phyloP scores from a whole-genome alignment of 352 stramenopile species.

The Sclerospora graminicola region DNA sequence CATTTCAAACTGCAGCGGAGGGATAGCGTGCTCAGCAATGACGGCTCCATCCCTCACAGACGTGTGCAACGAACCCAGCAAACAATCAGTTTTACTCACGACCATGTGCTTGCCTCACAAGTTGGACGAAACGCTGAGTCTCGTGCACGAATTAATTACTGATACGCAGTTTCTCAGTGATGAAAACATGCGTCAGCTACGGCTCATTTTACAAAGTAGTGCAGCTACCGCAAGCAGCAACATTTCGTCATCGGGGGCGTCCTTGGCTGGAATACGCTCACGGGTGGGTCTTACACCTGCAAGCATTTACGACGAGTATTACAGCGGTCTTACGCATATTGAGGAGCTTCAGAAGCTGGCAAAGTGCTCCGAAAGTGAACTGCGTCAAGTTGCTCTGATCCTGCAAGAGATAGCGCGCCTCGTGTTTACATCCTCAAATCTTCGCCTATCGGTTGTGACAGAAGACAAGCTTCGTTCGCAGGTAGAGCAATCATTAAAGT shows the following conservation, averaged over 20 bases:
- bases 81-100: slow-evolving; percentile 48
- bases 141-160: slow-evolving; percentile 49
- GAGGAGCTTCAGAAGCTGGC: slow-evolving; percentile 67
- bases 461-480: slow-evolving; percentile 51
- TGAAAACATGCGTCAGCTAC: slow-evolving; percentile 63
- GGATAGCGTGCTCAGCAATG: slow-evolving; percentile 51
- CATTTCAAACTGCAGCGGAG: slow-evolving; percentile 69
- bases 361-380: slow-evolving; percentile 55
- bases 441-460: slow-evolving; percentile 63
- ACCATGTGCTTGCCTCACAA: slow-evolving; percentile 74
- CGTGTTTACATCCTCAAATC: slow-evolving; percentile 43
- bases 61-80: slow-evolving; percentile 22
- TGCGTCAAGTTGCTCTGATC: slow-evolving; percentile 37
- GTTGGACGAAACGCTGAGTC: slow-evolving; percentile 42
- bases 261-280: slow-evolving; percentile 43
- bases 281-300: slow-evolving; percentile 46
- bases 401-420: slow-evolving; percentile 48
- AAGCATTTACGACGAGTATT: slow-evolving; percentile 52
- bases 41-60: slow-evolving; percentile 46
- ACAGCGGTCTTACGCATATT: slow-evolving; percentile 63
- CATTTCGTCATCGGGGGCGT: slow-evolving; percentile 61
- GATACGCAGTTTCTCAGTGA: slow-evolving; percentile 67
- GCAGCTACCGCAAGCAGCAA: slow-evolving; percentile 54
- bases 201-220: slow-evolving; percentile 64
- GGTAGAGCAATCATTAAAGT: slow-evolving; percentile 36